Percentiles rank a stretch among this genome's conserved stretches.
Evolutionary conservation across 345 rosid species (phyloP).

Genomic region (Populus tremula): DNA sequence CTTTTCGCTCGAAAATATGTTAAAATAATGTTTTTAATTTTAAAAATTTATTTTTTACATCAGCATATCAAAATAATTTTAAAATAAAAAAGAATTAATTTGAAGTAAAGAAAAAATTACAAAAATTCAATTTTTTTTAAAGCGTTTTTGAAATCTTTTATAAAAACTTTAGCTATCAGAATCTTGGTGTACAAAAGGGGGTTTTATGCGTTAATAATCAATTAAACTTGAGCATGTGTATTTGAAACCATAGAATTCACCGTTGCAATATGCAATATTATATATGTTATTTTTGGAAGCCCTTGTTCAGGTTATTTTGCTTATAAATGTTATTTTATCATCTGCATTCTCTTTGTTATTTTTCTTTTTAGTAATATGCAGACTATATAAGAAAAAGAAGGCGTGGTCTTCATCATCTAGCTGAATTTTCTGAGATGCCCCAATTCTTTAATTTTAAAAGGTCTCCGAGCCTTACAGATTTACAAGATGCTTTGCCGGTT

Average conservation of each 20-base stretch:
- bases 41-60: too few relatives aligned
- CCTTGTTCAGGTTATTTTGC: not conserved
- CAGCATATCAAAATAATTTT: too few relatives aligned
- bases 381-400: not conserved
- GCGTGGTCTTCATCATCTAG: not conserved
- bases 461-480: not conserved
- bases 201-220: not conserved
- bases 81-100: too few relatives aligned
- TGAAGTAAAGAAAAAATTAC: too few relatives aligned
- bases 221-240: not conserved
- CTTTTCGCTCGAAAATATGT: rapidly evolving
- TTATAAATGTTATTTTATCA: not conserved
- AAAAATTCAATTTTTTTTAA: too few relatives aligned
- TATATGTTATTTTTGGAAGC: not conserved
- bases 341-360: not conserved
- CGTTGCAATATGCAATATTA: not conserved
- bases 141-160: too few relatives aligned
- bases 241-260: not conserved
- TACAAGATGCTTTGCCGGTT: not conserved
- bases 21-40: too few relatives aligned
- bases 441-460: not conserved
- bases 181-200: not conserved
- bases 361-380: not conserved
- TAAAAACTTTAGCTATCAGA: not conserved
- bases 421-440: not conserved